Conservation (phyloP, 495 filamentous ascomycete species). For the Penicillium mononematosum region DNA sequence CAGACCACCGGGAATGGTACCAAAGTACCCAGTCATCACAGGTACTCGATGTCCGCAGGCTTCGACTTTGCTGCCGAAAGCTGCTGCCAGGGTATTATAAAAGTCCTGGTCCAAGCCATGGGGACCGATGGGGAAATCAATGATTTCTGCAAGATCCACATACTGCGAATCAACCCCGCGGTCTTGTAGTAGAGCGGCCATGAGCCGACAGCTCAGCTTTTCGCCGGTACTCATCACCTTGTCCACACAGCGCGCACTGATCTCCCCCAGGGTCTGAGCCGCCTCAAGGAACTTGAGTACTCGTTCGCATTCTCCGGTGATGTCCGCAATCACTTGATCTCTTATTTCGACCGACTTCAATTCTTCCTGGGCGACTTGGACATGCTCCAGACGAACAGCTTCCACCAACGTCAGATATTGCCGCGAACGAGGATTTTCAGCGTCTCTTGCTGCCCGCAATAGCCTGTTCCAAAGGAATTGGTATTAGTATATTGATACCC, state of each 20-base stretch:
- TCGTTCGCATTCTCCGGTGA: slow-evolving; percentile 68
- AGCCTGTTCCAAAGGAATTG: slow-evolving; percentile 44
- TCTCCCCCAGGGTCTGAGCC: slow-evolving; percentile 61
- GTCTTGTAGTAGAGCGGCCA: slow-evolving; percentile 78
- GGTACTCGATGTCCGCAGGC: slow-evolving; percentile 70
- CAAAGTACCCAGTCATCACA: slow-evolving; percentile 84
- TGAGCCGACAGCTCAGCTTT: slow-evolving; percentile 85
- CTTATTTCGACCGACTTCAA: slow-evolving; percentile 61
- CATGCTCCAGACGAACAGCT: slow-evolving; percentile 72
- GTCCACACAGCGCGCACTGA: slow-evolving; percentile 80
- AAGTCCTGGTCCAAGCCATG: slow-evolving; percentile 73
- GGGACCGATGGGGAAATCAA: slow-evolving; percentile 57
- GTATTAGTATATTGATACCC: slow-evolving; percentile 11
- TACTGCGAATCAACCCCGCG: slow-evolving; percentile 77
- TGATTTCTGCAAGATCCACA: slow-evolving; percentile 76
- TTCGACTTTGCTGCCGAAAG: slow-evolving; percentile 64
- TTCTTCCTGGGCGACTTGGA: slow-evolving; percentile 60
- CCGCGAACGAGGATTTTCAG: slow-evolving; percentile 58
- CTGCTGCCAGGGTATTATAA: slow-evolving; percentile 66
- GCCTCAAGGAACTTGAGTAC: slow-evolving; percentile 60
- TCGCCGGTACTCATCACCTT: slow-evolving; percentile 90
- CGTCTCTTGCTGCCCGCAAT: slow-evolving; percentile 65
- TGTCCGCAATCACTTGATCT: slow-evolving; percentile 54
- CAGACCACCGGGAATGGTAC: slow-evolving; percentile 76
- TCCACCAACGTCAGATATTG: slow-evolving; percentile 69